Evolutionary conservation across 768 basidiomycete genomes (phyloP).

Genomic region (Bullera alba): DNA sequence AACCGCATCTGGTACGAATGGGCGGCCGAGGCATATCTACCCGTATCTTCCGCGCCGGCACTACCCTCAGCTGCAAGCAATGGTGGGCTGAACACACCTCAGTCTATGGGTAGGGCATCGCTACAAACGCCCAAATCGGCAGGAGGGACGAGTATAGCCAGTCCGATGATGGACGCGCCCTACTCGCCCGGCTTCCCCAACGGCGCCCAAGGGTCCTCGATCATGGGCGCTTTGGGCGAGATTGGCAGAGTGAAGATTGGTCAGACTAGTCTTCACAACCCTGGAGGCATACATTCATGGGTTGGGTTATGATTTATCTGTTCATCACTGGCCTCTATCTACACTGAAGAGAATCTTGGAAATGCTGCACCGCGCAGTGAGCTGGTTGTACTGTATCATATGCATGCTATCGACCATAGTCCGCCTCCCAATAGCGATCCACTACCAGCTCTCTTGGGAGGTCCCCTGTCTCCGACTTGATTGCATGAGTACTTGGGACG

Average conservation of each 20-base stretch:
- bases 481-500: too few relatives aligned
- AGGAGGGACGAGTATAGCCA: conserved; percentile 46
- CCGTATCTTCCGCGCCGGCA: conserved; percentile 47
- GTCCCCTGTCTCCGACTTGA: too few relatives aligned
- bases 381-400: too few relatives aligned
- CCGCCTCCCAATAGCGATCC: too few relatives aligned
- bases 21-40: conserved; percentile 88
- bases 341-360: too few relatives aligned
- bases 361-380: too few relatives aligned
- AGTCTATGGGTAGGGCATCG: too few relatives aligned
- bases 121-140: conserved; percentile 13
- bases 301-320: conserved; percentile 78
- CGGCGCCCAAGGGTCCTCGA: not conserved
- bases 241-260: conserved; percentile 68
- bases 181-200: conserved; percentile 12
- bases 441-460: too few relatives aligned
- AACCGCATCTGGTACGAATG: conserved; percentile 91
- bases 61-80: not conserved
- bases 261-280: conserved; percentile 86
- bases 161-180: conserved; percentile 64
- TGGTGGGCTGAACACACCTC: conserved; percentile 13
- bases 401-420: too few relatives aligned
- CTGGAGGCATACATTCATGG: conserved; percentile 83
- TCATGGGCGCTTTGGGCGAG: conserved; percentile 3
- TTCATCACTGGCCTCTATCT: too few relatives aligned